phyloP scores from a whole-genome alignment of 2,329 filamentous ascomycete genomes.

The Pseudogymnoascus sp. region DNA sequence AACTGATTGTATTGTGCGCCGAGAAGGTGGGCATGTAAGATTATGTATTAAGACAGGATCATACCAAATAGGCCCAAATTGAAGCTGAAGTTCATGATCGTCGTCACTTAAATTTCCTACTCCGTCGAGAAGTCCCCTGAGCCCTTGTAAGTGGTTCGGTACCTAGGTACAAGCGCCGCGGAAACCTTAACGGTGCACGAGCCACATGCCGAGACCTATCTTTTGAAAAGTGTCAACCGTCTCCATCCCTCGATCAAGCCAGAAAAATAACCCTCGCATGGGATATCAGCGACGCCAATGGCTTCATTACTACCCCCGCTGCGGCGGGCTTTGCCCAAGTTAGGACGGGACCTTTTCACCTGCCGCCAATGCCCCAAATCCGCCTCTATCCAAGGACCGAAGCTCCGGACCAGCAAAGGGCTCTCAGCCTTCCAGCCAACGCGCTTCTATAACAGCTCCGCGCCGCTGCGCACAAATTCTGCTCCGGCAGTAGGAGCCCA shows the following conservation, averaged over 20 bases:
- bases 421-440: slow-evolving; percentile 13
- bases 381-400: background rate
- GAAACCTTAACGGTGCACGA: slow-evolving; percentile 3
- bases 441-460: slow-evolving; percentile 25
- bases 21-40: slow-evolving; percentile 22
- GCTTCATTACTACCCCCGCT: slow-evolving; percentile 26
- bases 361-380: slow-evolving; percentile 24
- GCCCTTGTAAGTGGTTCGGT: slow-evolving; percentile 5
- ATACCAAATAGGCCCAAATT: background rate
- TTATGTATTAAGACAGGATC: slow-evolving; percentile 7
- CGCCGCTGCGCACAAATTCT: slow-evolving; percentile 14
- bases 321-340: slow-evolving; percentile 22
- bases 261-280: background rate
- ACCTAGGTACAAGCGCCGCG: slow-evolving; percentile 6
- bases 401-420: slow-evolving; percentile 5
- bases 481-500: slow-evolving; percentile 10
- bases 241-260: background rate
- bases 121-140: background rate
- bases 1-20: slow-evolving; percentile 23
- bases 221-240: background rate
- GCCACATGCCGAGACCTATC: slow-evolving; percentile 1
- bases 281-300: slow-evolving; percentile 20
- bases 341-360: slow-evolving; percentile 26
- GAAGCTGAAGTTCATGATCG: background rate
- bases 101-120: slow-evolving; percentile 4